These are phyloP conservation scores for Pythium sp. DNA, from an alignment of 352 stramenopile genomes.

Conservation along the genomic window DNA sequence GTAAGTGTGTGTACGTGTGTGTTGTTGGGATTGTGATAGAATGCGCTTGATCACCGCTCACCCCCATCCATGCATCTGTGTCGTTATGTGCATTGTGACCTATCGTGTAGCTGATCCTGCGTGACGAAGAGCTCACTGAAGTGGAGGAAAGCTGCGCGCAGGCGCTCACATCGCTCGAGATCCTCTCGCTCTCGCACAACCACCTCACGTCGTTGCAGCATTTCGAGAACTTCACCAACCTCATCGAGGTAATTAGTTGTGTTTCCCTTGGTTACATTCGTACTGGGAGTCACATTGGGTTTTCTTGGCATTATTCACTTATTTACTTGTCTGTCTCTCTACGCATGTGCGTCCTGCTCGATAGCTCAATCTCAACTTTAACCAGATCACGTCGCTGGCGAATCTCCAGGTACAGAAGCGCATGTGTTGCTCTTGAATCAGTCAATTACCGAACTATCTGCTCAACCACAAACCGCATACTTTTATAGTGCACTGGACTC, in stretches of 20 bases:
- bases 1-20: conserved; percentile 18
- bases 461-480: not conserved
- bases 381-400: conserved; percentile 48
- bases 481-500: conserved; percentile 43
- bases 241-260: conserved; percentile 52
- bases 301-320: not conserved
- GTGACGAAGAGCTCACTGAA: conserved; percentile 48
- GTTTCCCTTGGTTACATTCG: not conserved
- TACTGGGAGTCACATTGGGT: not conserved
- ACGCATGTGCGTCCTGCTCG: not conserved
- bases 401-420: conserved; percentile 35
- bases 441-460: not conserved
- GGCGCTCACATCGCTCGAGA: conserved; percentile 56
- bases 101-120: conserved; percentile 57
- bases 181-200: conserved; percentile 85
- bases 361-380: conserved; percentile 75
- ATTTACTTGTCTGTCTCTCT: not conserved
- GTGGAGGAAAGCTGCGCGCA: conserved; percentile 58
- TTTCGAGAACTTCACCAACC: conserved; percentile 68
- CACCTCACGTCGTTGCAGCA: conserved; percentile 48
- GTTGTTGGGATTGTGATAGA: not conserved
- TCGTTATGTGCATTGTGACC: not conserved
- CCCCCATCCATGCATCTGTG: not conserved
- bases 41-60: not conserved
- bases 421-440: not conserved